Conservation (phyloP, 2,329 filamentous ascomycete species). For the Alternaria sp. region DNA sequence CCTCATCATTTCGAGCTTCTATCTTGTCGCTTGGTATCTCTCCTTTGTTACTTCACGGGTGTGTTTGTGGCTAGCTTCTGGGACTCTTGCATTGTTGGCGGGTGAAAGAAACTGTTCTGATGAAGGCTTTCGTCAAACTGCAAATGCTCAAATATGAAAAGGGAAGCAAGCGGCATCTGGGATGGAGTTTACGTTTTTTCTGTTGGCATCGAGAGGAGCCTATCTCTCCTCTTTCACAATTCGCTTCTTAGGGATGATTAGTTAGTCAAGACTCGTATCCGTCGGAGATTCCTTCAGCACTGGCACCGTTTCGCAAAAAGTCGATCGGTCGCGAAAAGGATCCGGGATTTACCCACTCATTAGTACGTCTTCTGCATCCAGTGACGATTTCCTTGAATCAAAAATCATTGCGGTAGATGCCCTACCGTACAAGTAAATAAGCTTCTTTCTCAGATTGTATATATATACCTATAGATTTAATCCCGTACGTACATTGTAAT, state of each 20-base stretch:
- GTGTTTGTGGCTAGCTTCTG: slow-evolving; percentile 16
- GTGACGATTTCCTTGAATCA: not conserved
- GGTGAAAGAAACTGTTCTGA: slow-evolving; percentile 33
- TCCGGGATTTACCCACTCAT: slow-evolving; percentile 50
- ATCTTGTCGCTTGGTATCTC: slow-evolving; percentile 39
- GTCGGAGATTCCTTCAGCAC: slow-evolving; percentile 31
- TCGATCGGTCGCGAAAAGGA: slow-evolving; percentile 19
- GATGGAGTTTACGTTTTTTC: slow-evolving; percentile 24
- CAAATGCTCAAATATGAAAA: slow-evolving; percentile 23
- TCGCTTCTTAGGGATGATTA: slow-evolving; percentile 47
- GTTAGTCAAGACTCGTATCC: slow-evolving; percentile 52
- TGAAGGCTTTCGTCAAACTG: slow-evolving; percentile 23
- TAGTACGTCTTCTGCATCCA: slow-evolving; percentile 6
- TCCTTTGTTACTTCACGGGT: slow-evolving; percentile 40
- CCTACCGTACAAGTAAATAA: not conserved
- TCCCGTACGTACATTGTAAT: not conserved
- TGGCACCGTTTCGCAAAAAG: slow-evolving; percentile 11
- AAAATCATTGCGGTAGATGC: not conserved
- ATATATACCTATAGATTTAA: not conserved
- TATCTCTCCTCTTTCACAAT: slow-evolving; percentile 15
- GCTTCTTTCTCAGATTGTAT: not conserved
- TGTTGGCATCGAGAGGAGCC: slow-evolving; percentile 30
- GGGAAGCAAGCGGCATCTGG: slow-evolving; percentile 27
- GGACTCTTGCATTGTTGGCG: slow-evolving; percentile 20
- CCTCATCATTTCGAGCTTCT: slow-evolving; percentile 23